These are phyloP conservation scores for Ogataea thermomethanolica DNA, from an alignment of 805 yeast species.

Conservation along the genomic window DNA sequence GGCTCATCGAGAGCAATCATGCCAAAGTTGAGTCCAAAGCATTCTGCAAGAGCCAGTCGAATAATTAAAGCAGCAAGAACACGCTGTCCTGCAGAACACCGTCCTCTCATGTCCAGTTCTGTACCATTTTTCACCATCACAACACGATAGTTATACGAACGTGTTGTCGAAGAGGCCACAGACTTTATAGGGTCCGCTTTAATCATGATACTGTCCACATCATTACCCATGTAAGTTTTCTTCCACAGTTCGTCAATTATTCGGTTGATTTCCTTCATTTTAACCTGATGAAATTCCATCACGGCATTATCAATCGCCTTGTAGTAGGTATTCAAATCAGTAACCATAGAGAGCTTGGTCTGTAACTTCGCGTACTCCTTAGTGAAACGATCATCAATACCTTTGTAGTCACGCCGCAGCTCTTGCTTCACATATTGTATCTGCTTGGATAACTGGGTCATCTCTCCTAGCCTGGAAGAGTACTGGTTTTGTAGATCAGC, in stretches of 20 bases:
- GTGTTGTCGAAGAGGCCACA: conserved; percentile 32
- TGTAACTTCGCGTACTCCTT: conserved; percentile 73
- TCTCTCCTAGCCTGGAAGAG: conserved; percentile 81
- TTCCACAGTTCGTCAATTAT: conserved; percentile 92
- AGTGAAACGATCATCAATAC: conserved; percentile 60
- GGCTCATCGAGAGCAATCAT: conserved; percentile 97
- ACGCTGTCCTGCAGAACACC: conserved; percentile 98
- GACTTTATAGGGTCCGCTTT: conserved; percentile 63
- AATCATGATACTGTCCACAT: conserved; percentile 85
- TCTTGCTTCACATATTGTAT: conserved; percentile 53
- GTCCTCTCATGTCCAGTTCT: conserved; percentile 95
- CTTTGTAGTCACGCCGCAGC: conserved; percentile 64
- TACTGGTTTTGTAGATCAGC: conserved; percentile 56
- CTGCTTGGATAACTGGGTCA: conserved; percentile 77
- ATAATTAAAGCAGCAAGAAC: conserved; percentile 90
- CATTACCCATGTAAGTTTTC: conserved; percentile 90
- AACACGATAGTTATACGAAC: conserved; percentile 87
- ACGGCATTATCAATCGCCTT: conserved; percentile 90
- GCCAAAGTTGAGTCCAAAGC: conserved; percentile 93
- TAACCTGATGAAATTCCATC: conserved; percentile 84
- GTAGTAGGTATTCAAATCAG: conserved; percentile 76
- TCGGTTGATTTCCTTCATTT: conserved; percentile 89
- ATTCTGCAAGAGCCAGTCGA: conserved; percentile 87
- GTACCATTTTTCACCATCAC: conserved; percentile 91
- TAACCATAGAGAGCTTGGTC: conserved; percentile 69